A percentile compares a stretch with the other conserved stretches of the same genome.
Evolutionary conservation across 1,284 basidiomycete species (phyloP).

Genomic region (Phellinidium pouzarii): DNA sequence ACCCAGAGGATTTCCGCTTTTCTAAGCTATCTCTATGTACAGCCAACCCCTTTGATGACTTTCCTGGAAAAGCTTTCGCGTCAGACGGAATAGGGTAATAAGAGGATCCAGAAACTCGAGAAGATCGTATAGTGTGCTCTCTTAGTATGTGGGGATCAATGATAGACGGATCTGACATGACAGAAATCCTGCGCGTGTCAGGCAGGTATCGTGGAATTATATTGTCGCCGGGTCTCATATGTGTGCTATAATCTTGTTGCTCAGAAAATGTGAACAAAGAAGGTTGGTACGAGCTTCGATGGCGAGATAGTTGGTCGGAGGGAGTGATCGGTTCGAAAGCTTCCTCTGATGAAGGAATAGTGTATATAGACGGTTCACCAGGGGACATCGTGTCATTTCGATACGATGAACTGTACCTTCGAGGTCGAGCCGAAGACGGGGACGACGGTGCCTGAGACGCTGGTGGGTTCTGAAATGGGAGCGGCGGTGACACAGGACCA

Average conservation of each 20-base stretch:
- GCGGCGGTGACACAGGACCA: constrained; percentile 16
- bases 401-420: constrained; percentile 24
- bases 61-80: not conserved
- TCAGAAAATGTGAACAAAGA: constrained; percentile 17
- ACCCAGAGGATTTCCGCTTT: constrained; percentile 16
- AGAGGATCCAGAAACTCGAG: constrained; percentile 11
- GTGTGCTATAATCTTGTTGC: constrained; percentile 13
- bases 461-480: constrained; percentile 39
- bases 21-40: constrained; percentile 8
- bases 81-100: constrained; percentile 15
- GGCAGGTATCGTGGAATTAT: constrained; percentile 6
- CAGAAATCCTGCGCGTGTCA: constrained; percentile 12
- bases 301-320: constrained; percentile 17
- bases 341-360: constrained; percentile 16
- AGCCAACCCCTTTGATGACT: not conserved
- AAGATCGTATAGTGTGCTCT: constrained; percentile 6
- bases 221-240: not conserved
- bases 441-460: constrained; percentile 21
- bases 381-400: constrained; percentile 28
- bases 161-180: constrained; percentile 18
- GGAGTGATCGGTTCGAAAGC: constrained; percentile 16
- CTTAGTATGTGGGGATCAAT: constrained; percentile 15
- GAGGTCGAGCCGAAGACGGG: constrained; percentile 19
- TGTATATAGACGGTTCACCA: constrained; percentile 18
- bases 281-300: constrained; percentile 17